Percentiles rank a stretch among this genome's conserved stretches.
These are phyloP conservation scores for Blastomyces emzantsi DNA, from an alignment of 2,329 filamentous ascomycete genomes.

Conservation along the genomic window DNA sequence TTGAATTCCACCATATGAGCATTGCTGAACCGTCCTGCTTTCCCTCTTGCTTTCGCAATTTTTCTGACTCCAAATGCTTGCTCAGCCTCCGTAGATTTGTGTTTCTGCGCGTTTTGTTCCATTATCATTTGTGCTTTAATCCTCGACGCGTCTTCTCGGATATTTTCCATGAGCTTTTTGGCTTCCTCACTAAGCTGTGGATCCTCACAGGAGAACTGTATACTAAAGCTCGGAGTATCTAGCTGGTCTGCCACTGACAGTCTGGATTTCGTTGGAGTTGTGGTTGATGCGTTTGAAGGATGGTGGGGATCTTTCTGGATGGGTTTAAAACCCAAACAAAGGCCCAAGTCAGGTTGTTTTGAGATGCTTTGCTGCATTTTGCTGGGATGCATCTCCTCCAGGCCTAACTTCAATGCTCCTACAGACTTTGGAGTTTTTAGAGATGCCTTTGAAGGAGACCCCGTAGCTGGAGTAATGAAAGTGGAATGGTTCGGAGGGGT, in stretches of 20 bases:
- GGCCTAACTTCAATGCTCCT: constrained; percentile 59
- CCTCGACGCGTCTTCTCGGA: constrained; percentile 61
- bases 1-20: constrained; percentile 82
- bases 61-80: constrained; percentile 48
- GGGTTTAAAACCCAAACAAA: constrained; percentile 73
- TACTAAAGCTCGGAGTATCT: constrained; percentile 39
- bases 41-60: constrained; percentile 72
- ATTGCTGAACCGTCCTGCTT: constrained; percentile 69
- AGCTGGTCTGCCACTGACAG: constrained; percentile 28
- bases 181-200: constrained; percentile 42
- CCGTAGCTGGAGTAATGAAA: constrained; percentile 22
- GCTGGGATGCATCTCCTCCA: constrained; percentile 85
- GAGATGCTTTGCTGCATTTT: constrained; percentile 66
- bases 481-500: constrained; percentile 25
- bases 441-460: constrained; percentile 23
- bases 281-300: constrained; percentile 18
- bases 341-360: constrained; percentile 66
- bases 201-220: constrained; percentile 38
- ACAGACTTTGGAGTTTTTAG: constrained; percentile 54
- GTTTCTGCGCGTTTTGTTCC: constrained; percentile 48
- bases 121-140: constrained; percentile 61
- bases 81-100: constrained; percentile 39
- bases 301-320: constrained; percentile 44
- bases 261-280: constrained; percentile 37
- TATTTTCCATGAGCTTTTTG: constrained; percentile 52